Evolutionary conservation across 1,284 basidiomycete genomes (phyloP).

Genomic region (Cryptococcus sp.): DNA sequence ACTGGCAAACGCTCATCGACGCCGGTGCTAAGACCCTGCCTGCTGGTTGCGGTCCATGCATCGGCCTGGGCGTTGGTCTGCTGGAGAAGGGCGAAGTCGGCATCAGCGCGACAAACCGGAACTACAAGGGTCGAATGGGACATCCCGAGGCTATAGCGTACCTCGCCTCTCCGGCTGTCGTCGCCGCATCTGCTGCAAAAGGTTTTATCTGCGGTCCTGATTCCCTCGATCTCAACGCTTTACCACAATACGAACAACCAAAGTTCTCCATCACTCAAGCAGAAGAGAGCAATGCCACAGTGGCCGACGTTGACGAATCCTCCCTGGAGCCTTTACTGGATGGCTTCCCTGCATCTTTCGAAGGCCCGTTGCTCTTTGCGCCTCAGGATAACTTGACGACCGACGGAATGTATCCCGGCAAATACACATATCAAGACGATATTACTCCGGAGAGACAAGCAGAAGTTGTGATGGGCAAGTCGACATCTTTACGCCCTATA

Average conservation of each 20-base stretch:
- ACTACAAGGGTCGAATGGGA: constrained; percentile 99
- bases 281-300: constrained; percentile 9
- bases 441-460: constrained; percentile 94
- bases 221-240: constrained; percentile 61
- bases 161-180: constrained; percentile 92
- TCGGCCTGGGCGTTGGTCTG: constrained; percentile 89
- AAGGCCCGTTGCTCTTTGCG: constrained; percentile 82
- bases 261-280: constrained; percentile 52
- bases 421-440: constrained; percentile 99
- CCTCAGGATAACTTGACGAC: constrained; percentile 99
- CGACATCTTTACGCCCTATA: not conserved
- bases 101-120: constrained; percentile 97
- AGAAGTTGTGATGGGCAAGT: constrained; percentile 72
- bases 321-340: constrained; percentile 70
- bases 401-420: constrained; percentile 98
- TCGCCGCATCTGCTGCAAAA: constrained; percentile 90
- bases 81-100: constrained; percentile 92
- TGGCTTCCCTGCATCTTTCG: constrained; percentile 80
- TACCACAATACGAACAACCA: constrained; percentile 59
- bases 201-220: constrained; percentile 88
- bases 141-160: constrained; percentile 93
- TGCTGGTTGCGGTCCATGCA: constrained; percentile 96
- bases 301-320: constrained; percentile 48
- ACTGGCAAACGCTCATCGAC: constrained; percentile 83
- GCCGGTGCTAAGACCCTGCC: constrained; percentile 91